Conservation (phyloP, 805 yeast species). For the Saturnispora sanitii region DNA sequence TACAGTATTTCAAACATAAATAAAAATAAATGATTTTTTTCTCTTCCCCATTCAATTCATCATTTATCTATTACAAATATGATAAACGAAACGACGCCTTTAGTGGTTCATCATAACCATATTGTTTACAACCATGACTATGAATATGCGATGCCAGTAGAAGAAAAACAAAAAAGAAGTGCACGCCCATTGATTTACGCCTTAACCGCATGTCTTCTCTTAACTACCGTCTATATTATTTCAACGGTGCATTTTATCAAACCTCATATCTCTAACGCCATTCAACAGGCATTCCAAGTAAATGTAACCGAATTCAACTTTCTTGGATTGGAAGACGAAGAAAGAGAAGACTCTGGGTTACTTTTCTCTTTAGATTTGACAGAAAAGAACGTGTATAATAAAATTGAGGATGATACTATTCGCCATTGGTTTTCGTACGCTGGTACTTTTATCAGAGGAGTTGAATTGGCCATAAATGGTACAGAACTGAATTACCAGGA, state of each 20-base stretch:
- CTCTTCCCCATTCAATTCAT: no score
- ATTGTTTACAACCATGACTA: no score
- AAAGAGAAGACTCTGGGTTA: constrained; percentile 25
- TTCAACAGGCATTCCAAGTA: constrained; percentile 26
- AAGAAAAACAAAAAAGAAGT: neutral
- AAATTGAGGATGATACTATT: constrained; percentile 22
- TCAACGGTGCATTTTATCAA: constrained; percentile 9
- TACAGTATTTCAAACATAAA: no score
- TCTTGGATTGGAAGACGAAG: constrained; percentile 18
- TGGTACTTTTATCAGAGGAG: constrained; percentile 23
- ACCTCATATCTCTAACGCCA: constrained; percentile 24
- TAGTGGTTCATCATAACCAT: no score
- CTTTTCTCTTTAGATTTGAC: constrained; percentile 26
- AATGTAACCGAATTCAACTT: constrained; percentile 25
- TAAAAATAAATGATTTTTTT: no score
- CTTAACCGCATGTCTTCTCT: neutral
- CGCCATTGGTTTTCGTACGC: constrained; percentile 25
- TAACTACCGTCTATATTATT: neutral
- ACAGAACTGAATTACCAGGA: constrained; percentile 23
- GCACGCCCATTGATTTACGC: neutral
- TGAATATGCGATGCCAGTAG: neutral
- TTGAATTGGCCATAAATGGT: constrained; percentile 24
- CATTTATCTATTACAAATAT: no score
- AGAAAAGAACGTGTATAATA: constrained; percentile 24
- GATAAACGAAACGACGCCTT: no score